Evolutionary conservation across 768 basidiomycete genomes (phyloP).

Genomic region (Coprinopsis sp.): DNA sequence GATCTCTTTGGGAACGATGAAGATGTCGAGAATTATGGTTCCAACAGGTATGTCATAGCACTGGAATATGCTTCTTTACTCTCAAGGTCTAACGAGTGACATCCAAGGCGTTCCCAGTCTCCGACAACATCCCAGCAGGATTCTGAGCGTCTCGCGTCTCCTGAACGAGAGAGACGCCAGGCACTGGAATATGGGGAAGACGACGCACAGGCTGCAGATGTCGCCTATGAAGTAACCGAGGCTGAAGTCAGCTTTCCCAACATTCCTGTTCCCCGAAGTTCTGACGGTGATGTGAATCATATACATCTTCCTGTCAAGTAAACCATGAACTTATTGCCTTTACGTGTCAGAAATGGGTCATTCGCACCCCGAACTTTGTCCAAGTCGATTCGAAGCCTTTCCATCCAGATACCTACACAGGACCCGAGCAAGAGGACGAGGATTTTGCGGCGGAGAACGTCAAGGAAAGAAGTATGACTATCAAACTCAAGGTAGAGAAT

Average conservation of each 20-base stretch:
- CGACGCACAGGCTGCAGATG: constrained; percentile 49
- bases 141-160: constrained; percentile 64
- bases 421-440: constrained; percentile 75
- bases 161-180: constrained; percentile 57
- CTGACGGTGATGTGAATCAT: constrained; percentile 71
- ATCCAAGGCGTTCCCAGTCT: constrained; percentile 31
- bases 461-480: constrained; percentile 76
- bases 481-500: constrained; percentile 88
- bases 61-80: constrained; percentile 8
- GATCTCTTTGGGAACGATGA: constrained; percentile 79
- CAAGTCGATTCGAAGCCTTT: constrained; percentile 87
- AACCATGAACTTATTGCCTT: constrained; percentile 2
- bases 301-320: constrained; percentile 2
- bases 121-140: constrained; percentile 49
- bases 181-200: constrained; percentile 82
- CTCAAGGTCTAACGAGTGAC: constrained; percentile 7
- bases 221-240: constrained; percentile 54
- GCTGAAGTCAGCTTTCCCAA: constrained; percentile 83
- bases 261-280: constrained; percentile 72
- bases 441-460: constrained; percentile 51
- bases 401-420: constrained; percentile 79
- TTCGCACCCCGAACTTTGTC: constrained; percentile 92
- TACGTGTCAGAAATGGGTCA: constrained; percentile 74
- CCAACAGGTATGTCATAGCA: constrained; percentile 40
- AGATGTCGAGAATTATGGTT: constrained; percentile 44